Conservation (phyloP, 2,329 filamentous ascomycete genomes). For the Geoglossum cookeanum region DNA sequence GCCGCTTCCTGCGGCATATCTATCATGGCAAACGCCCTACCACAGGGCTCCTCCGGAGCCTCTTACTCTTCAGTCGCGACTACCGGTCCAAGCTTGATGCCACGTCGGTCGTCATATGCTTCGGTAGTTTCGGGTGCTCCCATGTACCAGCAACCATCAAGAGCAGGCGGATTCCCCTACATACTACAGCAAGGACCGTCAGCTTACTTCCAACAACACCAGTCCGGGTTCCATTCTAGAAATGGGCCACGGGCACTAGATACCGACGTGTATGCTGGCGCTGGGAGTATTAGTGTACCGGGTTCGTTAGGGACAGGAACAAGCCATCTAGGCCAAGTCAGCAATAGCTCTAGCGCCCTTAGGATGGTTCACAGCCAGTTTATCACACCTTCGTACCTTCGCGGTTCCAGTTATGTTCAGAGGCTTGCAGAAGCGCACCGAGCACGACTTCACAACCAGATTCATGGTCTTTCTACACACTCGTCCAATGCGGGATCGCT, state of each 20-base stretch:
- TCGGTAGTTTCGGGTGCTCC: constrained; percentile 23
- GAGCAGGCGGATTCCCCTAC: constrained; percentile 31
- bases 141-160: constrained; percentile 17
- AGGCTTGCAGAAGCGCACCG: constrained; percentile 52
- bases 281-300: constrained; percentile 6
- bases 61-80: constrained; percentile 17
- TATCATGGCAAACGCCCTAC: constrained; percentile 26
- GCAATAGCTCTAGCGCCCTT: background rate
- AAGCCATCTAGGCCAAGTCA: background rate
- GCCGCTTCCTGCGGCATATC: constrained; percentile 1
- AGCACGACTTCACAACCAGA: constrained; percentile 33
- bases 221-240: constrained; percentile 6
- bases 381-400: constrained; percentile 72
- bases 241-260: constrained; percentile 7
- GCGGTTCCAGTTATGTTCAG: constrained; percentile 57
- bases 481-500: constrained; percentile 28
- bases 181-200: constrained; percentile 32
- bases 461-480: constrained; percentile 22
- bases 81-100: constrained; percentile 16
- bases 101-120: constrained; percentile 20
- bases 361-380: constrained; percentile 29
- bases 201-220: constrained; percentile 8
- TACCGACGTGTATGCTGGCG: constrained; percentile 6
- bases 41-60: constrained; percentile 22
- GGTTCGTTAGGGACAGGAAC: constrained; percentile 9